A percentile compares a stretch with the other conserved stretches of the same genome.
phyloP scores from a whole-genome alignment of 306 rosid genomes.

The Rosa lucieae region DNA sequence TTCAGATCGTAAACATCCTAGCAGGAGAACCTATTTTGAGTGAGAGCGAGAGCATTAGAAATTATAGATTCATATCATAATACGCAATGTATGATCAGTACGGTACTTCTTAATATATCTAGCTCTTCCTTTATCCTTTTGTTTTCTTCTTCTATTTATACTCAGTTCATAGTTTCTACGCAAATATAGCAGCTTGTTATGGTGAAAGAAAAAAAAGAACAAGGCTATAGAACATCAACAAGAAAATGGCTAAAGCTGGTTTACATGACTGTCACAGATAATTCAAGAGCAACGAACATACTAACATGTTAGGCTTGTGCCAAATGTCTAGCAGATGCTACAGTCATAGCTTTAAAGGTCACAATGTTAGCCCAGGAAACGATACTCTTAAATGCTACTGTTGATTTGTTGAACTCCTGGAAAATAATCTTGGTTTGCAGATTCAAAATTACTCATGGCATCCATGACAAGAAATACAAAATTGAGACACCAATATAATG shows the following conservation, averaged over 20 bases:
- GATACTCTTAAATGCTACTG: too few species aligned
- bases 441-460: too few species aligned
- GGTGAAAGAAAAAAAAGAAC: not conserved
- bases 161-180: not conserved
- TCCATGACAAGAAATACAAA: too few species aligned
- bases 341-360: not conserved
- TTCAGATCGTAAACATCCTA: constrained; percentile 7
- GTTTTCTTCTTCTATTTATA: not conserved
- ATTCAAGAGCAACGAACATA: not conserved
- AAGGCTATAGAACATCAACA: not conserved
- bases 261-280: not conserved
- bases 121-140: not conserved
- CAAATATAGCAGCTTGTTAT: not conserved
- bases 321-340: not conserved
- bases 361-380: not conserved
- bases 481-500: not conserved
- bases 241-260: not conserved
- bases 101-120: not conserved
- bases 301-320: not conserved
- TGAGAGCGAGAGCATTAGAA: constrained; percentile 1
- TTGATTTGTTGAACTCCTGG: not conserved
- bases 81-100: not conserved
- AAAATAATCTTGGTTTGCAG: too few species aligned
- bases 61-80: not conserved
- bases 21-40: constrained; percentile 7